phyloP scores from a whole-genome alignment of 768 basidiomycete genomes.

The Amanita phalloides region DNA sequence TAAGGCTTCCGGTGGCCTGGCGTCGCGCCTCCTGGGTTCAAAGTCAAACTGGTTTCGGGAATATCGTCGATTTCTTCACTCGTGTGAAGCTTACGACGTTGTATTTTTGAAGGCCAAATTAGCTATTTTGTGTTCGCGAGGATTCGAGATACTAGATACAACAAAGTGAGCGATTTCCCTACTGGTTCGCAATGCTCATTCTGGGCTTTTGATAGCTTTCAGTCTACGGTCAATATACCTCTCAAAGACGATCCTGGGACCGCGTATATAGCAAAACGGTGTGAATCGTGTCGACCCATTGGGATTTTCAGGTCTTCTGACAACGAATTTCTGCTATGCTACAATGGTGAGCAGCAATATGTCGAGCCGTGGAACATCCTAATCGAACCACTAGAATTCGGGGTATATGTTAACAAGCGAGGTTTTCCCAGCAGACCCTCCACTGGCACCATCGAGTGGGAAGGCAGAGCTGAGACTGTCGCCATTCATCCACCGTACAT shows the following conservation, averaged over 20 bases:
- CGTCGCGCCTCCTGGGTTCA: constrained; percentile 51
- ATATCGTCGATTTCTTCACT: constrained; percentile 83
- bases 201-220: constrained; percentile 37
- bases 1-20: constrained; percentile 51
- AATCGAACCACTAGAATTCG: constrained; percentile 55
- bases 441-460: constrained; percentile 84
- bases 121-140: constrained; percentile 84
- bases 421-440: constrained; percentile 70
- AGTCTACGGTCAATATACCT: constrained; percentile 81
- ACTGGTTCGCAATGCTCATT: background rate
- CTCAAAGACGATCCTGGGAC: constrained; percentile 60
- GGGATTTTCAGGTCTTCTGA: constrained; percentile 93
- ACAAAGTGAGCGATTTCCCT: constrained; percentile 53
- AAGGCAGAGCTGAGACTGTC: constrained; percentile 82
- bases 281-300: constrained; percentile 77
- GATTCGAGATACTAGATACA: constrained; percentile 97
- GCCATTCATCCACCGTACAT: constrained; percentile 89
- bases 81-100: constrained; percentile 78
- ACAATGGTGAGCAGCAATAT: constrained; percentile 62
- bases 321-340: constrained; percentile 89
- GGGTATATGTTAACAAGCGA: constrained; percentile 89
- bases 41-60: constrained; percentile 88
- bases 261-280: constrained; percentile 69
- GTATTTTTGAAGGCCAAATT: constrained; percentile 89
- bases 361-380: background rate